Percentiles rank a stretch among this genome's conserved stretches.
Evolutionary conservation across 140 eudicot species (phyloP).

Genomic region (Senecio squalidus): DNA sequence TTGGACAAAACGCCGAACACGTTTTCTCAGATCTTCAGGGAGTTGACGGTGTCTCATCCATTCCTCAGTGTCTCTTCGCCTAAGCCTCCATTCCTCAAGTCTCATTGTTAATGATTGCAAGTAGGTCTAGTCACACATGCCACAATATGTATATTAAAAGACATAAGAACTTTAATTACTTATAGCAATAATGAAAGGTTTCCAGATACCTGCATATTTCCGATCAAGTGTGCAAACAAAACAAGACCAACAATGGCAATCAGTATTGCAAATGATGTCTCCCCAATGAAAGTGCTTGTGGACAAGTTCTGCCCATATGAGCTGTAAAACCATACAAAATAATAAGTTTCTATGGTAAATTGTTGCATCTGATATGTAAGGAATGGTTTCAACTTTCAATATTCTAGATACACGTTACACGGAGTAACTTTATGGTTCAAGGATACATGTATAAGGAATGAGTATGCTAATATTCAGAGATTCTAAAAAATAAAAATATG

Average conservation of each 20-base stretch:
- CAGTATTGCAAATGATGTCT: constrained; percentile 89
- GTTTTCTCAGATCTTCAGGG: constrained; percentile 83
- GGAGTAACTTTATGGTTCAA: background rate
- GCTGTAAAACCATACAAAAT: constrained; percentile 39
- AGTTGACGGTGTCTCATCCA: constrained; percentile 98
- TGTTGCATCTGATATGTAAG: background rate
- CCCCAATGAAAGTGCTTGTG: constrained; percentile 88
- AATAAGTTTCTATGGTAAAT: background rate
- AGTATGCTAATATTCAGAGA: background rate
- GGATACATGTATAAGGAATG: background rate
- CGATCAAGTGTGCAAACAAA: constrained; percentile 91
- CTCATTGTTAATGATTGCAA: constrained; percentile 85
- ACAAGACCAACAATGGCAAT: constrained; percentile 96
- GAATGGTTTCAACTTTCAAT: background rate
- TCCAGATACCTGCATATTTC: constrained; percentile 86
- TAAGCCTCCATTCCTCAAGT: constrained; percentile 98
- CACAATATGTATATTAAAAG: constrained; percentile 11
- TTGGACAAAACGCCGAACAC: constrained; percentile 85
- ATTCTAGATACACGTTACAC: background rate
- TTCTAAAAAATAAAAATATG: background rate
- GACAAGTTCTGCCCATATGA: constrained; percentile 91
- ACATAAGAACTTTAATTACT: background rate
- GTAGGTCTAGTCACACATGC: constrained; percentile 73
- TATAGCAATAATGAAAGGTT: background rate
- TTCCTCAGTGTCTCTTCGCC: constrained; percentile 90